Percentiles rank a stretch among this genome's conserved stretches.
Evolutionary conservation across 495 filamentous ascomycete genomes (phyloP).

Genomic region (Aspergillus ellipticus): DNA sequence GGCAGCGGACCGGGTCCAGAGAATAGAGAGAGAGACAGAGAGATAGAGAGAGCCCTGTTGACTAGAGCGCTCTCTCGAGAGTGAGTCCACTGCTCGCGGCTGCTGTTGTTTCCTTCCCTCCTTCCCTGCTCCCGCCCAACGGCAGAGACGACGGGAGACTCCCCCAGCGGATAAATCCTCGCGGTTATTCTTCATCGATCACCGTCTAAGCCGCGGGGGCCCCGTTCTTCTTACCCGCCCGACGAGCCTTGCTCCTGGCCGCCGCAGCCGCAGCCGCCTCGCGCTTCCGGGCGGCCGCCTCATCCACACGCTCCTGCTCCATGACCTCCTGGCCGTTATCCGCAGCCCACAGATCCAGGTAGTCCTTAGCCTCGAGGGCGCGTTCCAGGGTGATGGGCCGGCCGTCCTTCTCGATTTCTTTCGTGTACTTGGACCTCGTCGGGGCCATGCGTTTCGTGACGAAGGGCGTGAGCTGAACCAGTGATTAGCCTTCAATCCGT

Average conservation of each 20-base stretch:
- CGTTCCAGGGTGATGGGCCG: conserved; percentile 24
- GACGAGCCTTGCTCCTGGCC: background rate
- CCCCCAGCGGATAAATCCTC: too few species aligned
- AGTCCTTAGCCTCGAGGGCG: conserved; percentile 35
- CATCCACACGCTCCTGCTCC: conserved; percentile 23
- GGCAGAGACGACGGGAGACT: too few species aligned
- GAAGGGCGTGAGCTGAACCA: conserved; percentile 76
- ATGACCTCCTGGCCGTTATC: conserved; percentile 33
- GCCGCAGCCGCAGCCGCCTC: background rate
- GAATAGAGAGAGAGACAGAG: too few species aligned
- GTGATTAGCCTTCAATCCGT: conserved; percentile 5
- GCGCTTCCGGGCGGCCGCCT: background rate
- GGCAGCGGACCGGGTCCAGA: background rate
- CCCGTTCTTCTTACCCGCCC: too few species aligned
- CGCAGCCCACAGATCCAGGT: conserved; percentile 38
- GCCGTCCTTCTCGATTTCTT: conserved; percentile 28
- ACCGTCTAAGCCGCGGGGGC: too few species aligned
- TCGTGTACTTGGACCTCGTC: conserved; percentile 34
- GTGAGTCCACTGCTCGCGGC: too few species aligned
- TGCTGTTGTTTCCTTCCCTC: too few species aligned
- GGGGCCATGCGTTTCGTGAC: conserved; percentile 61
- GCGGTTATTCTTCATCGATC: too few species aligned
- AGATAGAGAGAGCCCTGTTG: too few species aligned
- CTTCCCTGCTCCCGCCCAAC: too few species aligned
- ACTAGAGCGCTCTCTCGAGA: too few species aligned